Percentiles rank a stretch among this genome's conserved stretches.
Evolutionary conservation across 2,329 filamentous ascomycete species (phyloP).

Genomic region (Didymosphaeria variabile): DNA sequence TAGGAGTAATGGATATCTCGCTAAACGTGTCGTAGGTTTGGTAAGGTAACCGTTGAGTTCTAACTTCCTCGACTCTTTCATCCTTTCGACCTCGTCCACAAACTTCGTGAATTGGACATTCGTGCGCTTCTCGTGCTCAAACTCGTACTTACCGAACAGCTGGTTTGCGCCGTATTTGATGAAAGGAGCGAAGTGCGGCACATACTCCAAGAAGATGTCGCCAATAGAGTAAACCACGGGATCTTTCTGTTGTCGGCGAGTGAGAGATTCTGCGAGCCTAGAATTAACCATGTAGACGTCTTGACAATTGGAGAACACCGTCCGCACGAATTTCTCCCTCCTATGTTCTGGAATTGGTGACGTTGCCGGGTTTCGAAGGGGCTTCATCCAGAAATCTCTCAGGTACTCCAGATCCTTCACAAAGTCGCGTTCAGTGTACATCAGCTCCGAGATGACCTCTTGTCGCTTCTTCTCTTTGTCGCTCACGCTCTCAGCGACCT

Average conservation of each 20-base stretch:
- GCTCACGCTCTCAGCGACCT: conserved; percentile 86
- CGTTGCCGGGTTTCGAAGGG: conserved; percentile 71
- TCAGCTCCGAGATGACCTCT: conserved; percentile 96
- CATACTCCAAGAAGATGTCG: conserved; percentile 92
- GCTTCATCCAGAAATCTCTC: conserved; percentile 98
- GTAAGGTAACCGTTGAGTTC: conserved; percentile 98
- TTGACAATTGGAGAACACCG: conserved; percentile 94
- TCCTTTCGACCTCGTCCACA: conserved; percentile 93
- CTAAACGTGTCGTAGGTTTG: conserved; percentile 94
- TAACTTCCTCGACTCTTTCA: conserved; percentile 95
- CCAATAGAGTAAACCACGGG: conserved; percentile 90
- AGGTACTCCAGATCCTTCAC: conserved; percentile 98
- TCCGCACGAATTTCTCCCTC: conserved; percentile 89
- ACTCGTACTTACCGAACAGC: conserved; percentile 95
- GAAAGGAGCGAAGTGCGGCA: conserved; percentile 92
- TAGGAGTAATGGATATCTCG: conserved; percentile 89
- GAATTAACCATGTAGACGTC: conserved; percentile 95
- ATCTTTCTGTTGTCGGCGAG: conserved; percentile 86
- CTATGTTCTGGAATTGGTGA: conserved; percentile 90
- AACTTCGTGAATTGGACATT: conserved; percentile 89
- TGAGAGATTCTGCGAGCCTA: conserved; percentile 85
- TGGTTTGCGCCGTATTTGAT: conserved; percentile 97
- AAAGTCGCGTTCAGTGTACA: conserved; percentile 98
- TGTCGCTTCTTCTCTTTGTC: conserved; percentile 97
- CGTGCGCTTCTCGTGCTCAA: conserved; percentile 90